Evolutionary conservation across 2,329 filamentous ascomycete species (phyloP).

Genomic region (Nigrospora oryzae): DNA sequence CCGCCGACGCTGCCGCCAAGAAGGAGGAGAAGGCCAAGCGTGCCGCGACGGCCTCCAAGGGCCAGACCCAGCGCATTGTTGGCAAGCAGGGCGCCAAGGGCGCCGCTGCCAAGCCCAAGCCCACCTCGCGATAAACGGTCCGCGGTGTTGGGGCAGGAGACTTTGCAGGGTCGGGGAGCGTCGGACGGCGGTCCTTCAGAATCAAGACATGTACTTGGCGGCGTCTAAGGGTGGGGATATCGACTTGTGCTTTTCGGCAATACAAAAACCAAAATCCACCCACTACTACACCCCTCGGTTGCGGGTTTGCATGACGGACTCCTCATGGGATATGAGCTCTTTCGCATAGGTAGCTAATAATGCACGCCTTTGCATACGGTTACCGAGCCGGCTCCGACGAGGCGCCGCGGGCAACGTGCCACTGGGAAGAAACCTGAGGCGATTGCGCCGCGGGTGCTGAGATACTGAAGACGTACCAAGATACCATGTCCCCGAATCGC

Average conservation of each 20-base stretch:
- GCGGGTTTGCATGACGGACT: slow-evolving; percentile 15
- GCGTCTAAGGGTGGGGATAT: slow-evolving; percentile 24
- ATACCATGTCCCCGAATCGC: no score
- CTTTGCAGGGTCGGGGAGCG: background rate
- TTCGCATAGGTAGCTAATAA: slow-evolving; percentile 21
- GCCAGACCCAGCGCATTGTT: slow-evolving; percentile 69
- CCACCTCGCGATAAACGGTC: slow-evolving; percentile 69
- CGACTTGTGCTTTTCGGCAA: slow-evolving; percentile 14
- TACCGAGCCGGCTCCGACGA: no score
- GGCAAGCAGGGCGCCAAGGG: slow-evolving; percentile 98
- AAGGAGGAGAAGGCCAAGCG: slow-evolving; percentile 99
- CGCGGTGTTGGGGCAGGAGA: background rate
- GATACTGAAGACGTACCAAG: no score
- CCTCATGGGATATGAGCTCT: slow-evolving; percentile 18
- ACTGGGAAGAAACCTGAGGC: no score
- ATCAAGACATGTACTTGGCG: slow-evolving; percentile 18
- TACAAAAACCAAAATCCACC: slow-evolving; percentile 7
- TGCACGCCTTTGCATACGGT: slow-evolving; percentile 20
- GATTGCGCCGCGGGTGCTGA: no score
- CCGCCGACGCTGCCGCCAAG: slow-evolving; percentile 79
- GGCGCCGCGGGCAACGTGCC: no score
- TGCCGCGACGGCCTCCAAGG: slow-evolving; percentile 66
- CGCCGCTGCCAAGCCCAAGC: slow-evolving; percentile 73
- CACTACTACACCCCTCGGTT: slow-evolving; percentile 16
- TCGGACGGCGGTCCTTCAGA: slow-evolving; percentile 5